Evolutionary conservation across 2,329 filamentous ascomycete genomes (phyloP), one percentile per base, ranked within the genome.

Genomic region (Dendrostoma leiphaemia): DNA sequence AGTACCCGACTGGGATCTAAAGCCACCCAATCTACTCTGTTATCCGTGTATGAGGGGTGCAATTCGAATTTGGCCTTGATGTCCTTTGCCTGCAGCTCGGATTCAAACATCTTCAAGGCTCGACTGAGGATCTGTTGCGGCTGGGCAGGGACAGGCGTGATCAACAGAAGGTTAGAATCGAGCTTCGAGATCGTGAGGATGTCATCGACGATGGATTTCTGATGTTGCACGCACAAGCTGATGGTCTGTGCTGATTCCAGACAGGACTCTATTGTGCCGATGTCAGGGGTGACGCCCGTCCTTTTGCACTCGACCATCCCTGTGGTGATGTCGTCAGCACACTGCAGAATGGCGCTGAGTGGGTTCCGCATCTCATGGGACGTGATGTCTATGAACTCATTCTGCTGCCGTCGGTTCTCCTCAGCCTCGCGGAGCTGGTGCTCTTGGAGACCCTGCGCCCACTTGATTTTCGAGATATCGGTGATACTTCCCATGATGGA

Each of bases 21-120:
- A 35, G 70, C 73, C n/a, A 82, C 76, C 78, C 79, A 83, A 47
- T 82, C 75, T 26, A 83, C 69, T 3, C 67, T 64, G n/a, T 82
- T 63, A 7, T 71, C 65, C n/a, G 69, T 67, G 62, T 77, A 79
- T 0, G 77, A 77, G 1, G 75, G 66, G 53, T 76, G 71, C 9
- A 80, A 69, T 4, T 77, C 67, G 54, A 80, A 76, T 2, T 74
- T 66, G 66, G 82, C 75, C 53, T 77, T 64, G 35, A 83, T 83
- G 31, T 78, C 76, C 35, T 79, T 78, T n/a, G 77, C 79, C 50
- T 77, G 74, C 1, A 83, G 67, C 60, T 83, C 79, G 13, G 78
- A 77, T 62, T 82, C 79, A 58, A 82, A 81, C 80, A 84, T 84
- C 63, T 81, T 82, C 47, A 82, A 61, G 0, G 79, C 79, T 24